Evolutionary conservation across 306 rosid species (phyloP).

Genomic region (Cicer yamashitae): DNA sequence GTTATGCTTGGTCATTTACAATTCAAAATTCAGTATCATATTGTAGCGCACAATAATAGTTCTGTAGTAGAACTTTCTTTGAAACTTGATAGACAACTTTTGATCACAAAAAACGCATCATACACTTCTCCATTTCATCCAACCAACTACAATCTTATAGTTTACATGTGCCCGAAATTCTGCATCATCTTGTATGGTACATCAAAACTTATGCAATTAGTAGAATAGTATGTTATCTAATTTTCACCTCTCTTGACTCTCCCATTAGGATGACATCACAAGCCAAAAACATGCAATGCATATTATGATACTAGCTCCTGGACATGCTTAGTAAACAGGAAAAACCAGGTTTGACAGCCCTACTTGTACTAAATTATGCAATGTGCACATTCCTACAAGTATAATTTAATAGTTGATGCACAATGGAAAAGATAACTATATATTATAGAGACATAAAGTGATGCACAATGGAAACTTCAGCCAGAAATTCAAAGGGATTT

Average conservation of each 20-base stretch:
- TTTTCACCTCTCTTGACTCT: not conserved
- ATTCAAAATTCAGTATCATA: not conserved
- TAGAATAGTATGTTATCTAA: not conserved
- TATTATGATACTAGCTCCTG: not conserved
- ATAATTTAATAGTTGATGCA: not conserved
- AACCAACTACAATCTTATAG: not conserved
- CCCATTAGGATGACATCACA: not conserved
- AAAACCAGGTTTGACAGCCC: not conserved
- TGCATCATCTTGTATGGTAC: not conserved
- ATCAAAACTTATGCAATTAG: not conserved
- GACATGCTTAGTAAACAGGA: not conserved
- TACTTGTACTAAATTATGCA: not conserved
- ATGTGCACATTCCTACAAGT: not conserved
- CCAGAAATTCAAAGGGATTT: not conserved
- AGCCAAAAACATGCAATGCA: not conserved
- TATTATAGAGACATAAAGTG: too few relatives aligned
- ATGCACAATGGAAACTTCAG: too few relatives aligned
- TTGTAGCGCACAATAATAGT: not conserved
- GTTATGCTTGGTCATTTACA: not conserved
- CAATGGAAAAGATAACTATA: too few relatives aligned
- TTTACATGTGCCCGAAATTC: not conserved
- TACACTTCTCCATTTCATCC: slow-evolving; percentile 2
- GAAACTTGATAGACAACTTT: not conserved
- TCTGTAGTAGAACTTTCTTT: not conserved
- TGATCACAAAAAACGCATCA: not conserved